Conservation (phyloP, 1,284 basidiomycete species). For the Golubevia pallescens region DNA sequence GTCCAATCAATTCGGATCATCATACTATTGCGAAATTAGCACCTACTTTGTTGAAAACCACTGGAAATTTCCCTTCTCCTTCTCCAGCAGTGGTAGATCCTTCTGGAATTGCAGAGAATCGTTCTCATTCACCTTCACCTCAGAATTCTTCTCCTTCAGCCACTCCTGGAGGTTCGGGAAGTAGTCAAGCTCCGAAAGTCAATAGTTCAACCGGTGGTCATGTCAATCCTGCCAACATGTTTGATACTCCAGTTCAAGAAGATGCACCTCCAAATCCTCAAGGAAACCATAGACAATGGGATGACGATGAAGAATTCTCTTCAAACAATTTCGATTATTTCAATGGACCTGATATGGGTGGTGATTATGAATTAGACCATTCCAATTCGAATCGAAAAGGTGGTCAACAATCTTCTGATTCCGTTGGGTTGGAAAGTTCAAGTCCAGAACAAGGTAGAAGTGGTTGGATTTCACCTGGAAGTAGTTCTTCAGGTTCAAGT, state of each 20-base stretch:
- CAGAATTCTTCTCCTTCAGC: background rate
- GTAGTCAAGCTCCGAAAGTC: no score
- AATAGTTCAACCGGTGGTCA: background rate
- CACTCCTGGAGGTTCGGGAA: background rate
- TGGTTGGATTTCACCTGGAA: background rate
- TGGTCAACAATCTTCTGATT: no score
- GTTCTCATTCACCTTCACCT: background rate
- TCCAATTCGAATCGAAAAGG: no score
- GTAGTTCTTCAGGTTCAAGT: background rate
- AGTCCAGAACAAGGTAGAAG: background rate
- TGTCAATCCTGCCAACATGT: no score
- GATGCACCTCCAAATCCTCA: no score
- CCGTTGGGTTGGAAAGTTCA: no score
- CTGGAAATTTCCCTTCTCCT: slow-evolving; percentile 35
- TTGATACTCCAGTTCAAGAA: no score
- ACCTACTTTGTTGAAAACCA: slow-evolving; percentile 57
- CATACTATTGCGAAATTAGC: slow-evolving; percentile 55
- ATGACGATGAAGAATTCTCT: slow-evolving; percentile 41
- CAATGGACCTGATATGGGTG: slow-evolving; percentile 32
- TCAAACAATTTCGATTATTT: slow-evolving; percentile 49
- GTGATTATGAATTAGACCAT: background rate
- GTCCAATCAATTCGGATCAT: slow-evolving; percentile 6
- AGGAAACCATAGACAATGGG: slow-evolving; percentile 28
- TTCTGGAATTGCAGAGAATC: slow-evolving; percentile 22
- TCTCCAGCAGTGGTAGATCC: slow-evolving; percentile 54